These are phyloP conservation scores for Aspergillus quadricinctus DNA, from an alignment of 2,329 filamentous ascomycete genomes.

Conservation along the genomic window DNA sequence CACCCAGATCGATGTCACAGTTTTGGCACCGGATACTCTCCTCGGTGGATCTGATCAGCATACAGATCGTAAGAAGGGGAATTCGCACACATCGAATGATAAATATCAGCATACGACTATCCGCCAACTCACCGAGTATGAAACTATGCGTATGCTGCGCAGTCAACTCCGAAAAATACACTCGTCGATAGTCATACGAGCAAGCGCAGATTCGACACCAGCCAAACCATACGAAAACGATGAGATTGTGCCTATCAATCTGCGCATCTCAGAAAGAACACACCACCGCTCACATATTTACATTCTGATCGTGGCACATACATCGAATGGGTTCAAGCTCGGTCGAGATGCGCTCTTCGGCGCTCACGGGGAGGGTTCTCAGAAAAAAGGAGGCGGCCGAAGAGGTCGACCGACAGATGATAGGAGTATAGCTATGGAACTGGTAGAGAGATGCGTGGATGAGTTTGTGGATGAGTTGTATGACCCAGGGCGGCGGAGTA, in stretches of 20 bases:
- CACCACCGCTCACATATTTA: slow-evolving; percentile 46
- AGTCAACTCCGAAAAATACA: slow-evolving; percentile 13
- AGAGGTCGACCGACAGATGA: not conserved
- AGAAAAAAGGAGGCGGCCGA: not conserved
- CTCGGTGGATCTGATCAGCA: not conserved
- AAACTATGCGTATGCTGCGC: slow-evolving; percentile 14
- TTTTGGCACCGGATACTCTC: slow-evolving; percentile 34
- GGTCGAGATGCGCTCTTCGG: slow-evolving; percentile 51
- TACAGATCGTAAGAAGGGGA: not conserved
- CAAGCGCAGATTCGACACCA: not conserved
- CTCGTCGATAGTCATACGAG: slow-evolving; percentile 7
- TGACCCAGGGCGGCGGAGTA: slow-evolving; percentile 24
- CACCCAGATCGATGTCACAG: slow-evolving; percentile 34
- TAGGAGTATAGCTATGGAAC: slow-evolving; percentile 24
- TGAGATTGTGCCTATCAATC: slow-evolving; percentile 18
- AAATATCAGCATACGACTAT: slow-evolving; percentile 7
- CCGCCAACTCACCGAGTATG: slow-evolving; percentile 23
- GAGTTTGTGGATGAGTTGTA: slow-evolving; percentile 45
- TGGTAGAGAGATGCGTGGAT: slow-evolving; percentile 43
- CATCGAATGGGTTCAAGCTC: slow-evolving; percentile 44
- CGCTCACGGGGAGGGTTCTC: no score
- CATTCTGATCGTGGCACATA: slow-evolving; percentile 53
- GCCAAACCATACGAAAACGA: not conserved
- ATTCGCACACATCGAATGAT: not conserved
- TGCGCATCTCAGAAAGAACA: slow-evolving; percentile 40